Base-by-base conservation (phyloP, 2,329 filamentous ascomycete genomes). In the Fusarium tjaetaba region DNA sequence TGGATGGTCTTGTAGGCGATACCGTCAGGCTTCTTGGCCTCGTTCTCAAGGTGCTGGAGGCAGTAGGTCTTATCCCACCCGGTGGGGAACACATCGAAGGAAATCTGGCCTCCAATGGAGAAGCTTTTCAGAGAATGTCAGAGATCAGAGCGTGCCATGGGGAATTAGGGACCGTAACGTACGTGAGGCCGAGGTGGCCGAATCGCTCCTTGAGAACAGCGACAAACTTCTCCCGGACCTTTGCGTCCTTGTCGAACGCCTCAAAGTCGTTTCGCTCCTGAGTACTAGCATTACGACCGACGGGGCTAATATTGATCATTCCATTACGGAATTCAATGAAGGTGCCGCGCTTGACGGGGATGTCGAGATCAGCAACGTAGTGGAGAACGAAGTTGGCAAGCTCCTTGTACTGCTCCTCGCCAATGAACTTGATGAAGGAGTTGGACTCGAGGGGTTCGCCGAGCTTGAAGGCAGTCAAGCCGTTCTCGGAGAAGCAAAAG, bases 51-150 rank as follows among this genome's bases (percentile, higher is more conserved):
- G 84, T 98, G 95, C 78, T 90, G 87, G 76, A 98, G 88, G 86
- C 95, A 98, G 88, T 97, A 99, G 15, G 94, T 97, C 91, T 98
- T 99, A 86, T 99, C 96, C 96, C 96, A 99, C 80, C 96, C 96
- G 5, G 87, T 90, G 73, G 96, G 96, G 89, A 99, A 99, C 79
- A 98, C 93, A 81, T 99, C 96, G 83, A 99, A 99, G 68, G 95
- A 98, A 84, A 99, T 98, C 82, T 98, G 94, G 60, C 96, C 96
- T 77, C 96, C 96, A 79, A 99, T 97, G 72, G 94, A 96, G 87
- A 93, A 98, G 67, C 93, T 95, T 53, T 57, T 26, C 20, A 22
- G 13, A 39, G 22, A 14, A 28, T 14, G 18, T 76, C 53, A 76
- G 74, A 45, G 18, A 57, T 38, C 13, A 48, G 36, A n/a, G 26